Percentiles rank a stretch among this genome's conserved stretches.
Conservation (phyloP, 164 flowering plant species). For the grape (Vitis vinifera) region DNA sequence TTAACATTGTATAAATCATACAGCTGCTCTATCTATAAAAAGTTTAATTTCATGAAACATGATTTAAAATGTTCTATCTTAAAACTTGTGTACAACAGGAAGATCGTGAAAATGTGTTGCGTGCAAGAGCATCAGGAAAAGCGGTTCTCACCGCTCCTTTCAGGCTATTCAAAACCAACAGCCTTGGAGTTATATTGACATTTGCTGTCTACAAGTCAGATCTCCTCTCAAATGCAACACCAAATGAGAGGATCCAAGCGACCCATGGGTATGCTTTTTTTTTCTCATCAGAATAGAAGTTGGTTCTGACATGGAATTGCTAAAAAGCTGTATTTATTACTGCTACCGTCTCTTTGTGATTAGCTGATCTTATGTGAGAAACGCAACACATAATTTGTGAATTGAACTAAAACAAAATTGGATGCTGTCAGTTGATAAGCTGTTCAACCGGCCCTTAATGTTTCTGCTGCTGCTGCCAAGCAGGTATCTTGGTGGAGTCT, state of each 20-base stretch:
- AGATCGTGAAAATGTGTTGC: conserved; percentile 86
- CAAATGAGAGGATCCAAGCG: conserved; percentile 69
- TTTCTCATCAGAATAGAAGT: neutral
- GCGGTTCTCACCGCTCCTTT: conserved; percentile 96
- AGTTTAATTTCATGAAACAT: neutral
- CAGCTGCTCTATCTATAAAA: neutral
- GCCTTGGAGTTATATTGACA: conserved; percentile 88
- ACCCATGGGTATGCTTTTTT: conserved; percentile 66
- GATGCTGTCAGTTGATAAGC: no score
- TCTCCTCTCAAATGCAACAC: conserved; percentile 79
- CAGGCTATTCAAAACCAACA: conserved; percentile 71
- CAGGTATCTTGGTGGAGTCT: conserved; percentile 95
- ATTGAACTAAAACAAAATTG: no score
- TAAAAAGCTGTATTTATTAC: no score
- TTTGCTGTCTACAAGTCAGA: conserved; percentile 87
- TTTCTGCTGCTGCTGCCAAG: conserved; percentile 2
- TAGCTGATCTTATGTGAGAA: no score
- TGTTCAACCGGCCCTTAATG: neutral
- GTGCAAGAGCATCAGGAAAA: conserved; percentile 87
- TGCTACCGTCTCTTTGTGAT: no score
- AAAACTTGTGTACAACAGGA: conserved; percentile 50
- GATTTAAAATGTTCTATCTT: neutral
- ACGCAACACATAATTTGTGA: no score
- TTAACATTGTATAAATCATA: neutral
- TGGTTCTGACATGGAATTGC: no score